phyloP scores from a whole-genome alignment of 768 basidiomycete genomes.

The Kwoniella botswanensis region DNA sequence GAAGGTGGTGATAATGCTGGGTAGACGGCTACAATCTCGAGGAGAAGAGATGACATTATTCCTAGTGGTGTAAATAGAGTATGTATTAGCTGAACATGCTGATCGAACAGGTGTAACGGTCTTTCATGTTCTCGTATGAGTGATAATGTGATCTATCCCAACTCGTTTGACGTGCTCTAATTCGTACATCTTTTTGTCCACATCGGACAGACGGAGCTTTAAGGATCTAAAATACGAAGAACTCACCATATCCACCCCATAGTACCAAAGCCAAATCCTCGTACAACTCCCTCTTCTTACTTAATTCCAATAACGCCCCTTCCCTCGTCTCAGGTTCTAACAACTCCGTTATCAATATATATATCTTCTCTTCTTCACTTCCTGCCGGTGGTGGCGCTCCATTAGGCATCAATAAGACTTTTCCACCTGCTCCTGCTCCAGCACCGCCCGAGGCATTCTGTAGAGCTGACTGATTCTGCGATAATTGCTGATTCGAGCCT shows the following conservation, averaged over 20 bases:
- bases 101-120: not conserved
- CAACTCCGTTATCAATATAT: slow-evolving; percentile 71
- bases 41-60: slow-evolving; percentile 94
- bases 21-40: slow-evolving; percentile 98
- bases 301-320: slow-evolving; percentile 87
- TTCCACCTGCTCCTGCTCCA: slow-evolving; percentile 29
- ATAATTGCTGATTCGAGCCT: not conserved
- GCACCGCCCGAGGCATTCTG: slow-evolving; percentile 22
- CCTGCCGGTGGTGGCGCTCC: slow-evolving; percentile 49
- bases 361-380: slow-evolving; percentile 79
- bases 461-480: slow-evolving; percentile 25
- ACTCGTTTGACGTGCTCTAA: not conserved
- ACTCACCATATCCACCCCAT: slow-evolving; percentile 95
- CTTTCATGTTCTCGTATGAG: no score
- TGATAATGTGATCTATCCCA: no score
- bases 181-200: not conserved
- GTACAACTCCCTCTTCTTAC: slow-evolving; percentile 98
- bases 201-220: not conserved
- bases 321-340: slow-evolving; percentile 72
- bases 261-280: slow-evolving; percentile 96
- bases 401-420: slow-evolving; percentile 53
- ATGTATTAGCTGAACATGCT: not conserved
- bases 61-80: slow-evolving; percentile 62
- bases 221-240: not conserved
- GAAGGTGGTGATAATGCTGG: slow-evolving; percentile 93